These are phyloP conservation scores for Phytophthora podocarpi DNA, from an alignment of 352 stramenopile species.

Conservation along the genomic window DNA sequence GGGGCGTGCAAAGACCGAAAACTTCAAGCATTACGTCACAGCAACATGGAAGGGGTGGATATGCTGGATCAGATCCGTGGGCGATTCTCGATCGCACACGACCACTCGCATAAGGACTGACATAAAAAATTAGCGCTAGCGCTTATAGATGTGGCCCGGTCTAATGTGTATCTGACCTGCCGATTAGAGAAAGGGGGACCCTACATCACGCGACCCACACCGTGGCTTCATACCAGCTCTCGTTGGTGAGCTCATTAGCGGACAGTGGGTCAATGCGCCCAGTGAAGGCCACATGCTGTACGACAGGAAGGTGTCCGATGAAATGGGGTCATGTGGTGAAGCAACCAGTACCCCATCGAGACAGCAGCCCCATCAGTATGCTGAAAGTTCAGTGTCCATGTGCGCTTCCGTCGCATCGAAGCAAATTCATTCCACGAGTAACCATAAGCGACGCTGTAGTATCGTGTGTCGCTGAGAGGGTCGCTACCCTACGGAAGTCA, in stretches of 20 bases:
- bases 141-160: neutral
- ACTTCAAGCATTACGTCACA: no score
- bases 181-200: neutral
- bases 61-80: neutral
- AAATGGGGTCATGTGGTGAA: neutral
- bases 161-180: neutral
- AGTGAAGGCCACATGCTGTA: neutral
- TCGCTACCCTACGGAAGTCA: neutral
- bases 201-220: neutral
- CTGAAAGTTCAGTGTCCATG: no score
- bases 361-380: neutral
- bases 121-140: slow-evolving; percentile 1
- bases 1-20: no score
- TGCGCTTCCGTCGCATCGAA: neutral
- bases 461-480: slow-evolving; percentile 1
- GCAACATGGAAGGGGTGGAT: slow-evolving; percentile 1
- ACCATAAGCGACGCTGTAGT: neutral
- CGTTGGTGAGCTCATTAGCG: neutral
- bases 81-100: slow-evolving; percentile 1
- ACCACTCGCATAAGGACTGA: neutral
- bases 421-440: neutral
- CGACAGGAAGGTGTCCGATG: neutral
- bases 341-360: neutral
- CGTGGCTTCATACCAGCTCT: neutral
- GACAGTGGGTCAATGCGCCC: neutral